Conservation (phyloP, 306 rosid genomes). For the Urtica urens region DNA sequence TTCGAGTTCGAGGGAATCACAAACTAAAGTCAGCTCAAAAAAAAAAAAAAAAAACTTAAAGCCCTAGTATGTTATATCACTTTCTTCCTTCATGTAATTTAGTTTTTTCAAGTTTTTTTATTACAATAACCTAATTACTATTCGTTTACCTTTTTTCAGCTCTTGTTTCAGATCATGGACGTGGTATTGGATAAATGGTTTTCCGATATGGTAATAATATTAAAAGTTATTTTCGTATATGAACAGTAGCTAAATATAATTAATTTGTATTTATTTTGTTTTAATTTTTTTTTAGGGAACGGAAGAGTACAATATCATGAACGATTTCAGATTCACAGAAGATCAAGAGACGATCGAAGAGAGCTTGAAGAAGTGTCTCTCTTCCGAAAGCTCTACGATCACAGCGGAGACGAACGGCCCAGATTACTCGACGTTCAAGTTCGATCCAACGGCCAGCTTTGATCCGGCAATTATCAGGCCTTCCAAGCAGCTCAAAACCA, state of each 20-base stretch:
- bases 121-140: too few relatives aligned
- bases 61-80: too few relatives aligned
- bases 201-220: conserved; percentile 40
- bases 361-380: conserved; percentile 23
- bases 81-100: not conserved
- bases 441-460: conserved; percentile 17
- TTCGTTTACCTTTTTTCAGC: not conserved
- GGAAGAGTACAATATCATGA: conserved; percentile 24
- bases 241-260: not conserved
- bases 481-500: conserved; percentile 16
- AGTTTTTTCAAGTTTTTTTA: not conserved
- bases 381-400: conserved; percentile 23
- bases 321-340: conserved; percentile 19
- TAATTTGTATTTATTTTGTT: too few relatives aligned
- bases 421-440: conserved; percentile 16
- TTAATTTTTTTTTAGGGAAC: conserved; percentile 23
- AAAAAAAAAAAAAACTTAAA: not conserved
- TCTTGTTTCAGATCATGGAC: conserved; percentile 18
- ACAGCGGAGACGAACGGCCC: conserved; percentile 26
- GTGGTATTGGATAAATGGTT: conserved; percentile 30
- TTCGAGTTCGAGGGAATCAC: not conserved
- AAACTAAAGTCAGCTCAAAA: not conserved
- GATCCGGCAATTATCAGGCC: conserved; percentile 27
- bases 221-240: not conserved
- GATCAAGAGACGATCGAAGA: conserved; percentile 14